Evolutionary conservation across 2,329 filamentous ascomycete species (phyloP).

Genomic region (Xylariaceae sp.): DNA sequence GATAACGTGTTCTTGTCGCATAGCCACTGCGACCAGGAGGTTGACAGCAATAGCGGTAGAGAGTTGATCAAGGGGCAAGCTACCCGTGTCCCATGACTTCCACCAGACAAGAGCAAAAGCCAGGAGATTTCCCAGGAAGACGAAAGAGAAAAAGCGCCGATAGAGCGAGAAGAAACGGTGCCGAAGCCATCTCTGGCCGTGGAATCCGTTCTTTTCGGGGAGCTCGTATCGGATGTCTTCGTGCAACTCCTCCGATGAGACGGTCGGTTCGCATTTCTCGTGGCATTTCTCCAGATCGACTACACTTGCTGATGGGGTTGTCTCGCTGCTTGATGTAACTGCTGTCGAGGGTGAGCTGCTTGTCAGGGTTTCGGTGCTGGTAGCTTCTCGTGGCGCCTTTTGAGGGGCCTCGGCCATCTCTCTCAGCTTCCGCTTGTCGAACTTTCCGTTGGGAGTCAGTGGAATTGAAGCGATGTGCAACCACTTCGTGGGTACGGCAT

Average conservation of each 20-base stretch:
- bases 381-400: constrained; percentile 15
- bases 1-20: constrained; percentile 50
- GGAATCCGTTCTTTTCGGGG: constrained; percentile 38
- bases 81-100: constrained; percentile 21
- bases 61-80: constrained; percentile 26
- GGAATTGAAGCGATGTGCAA: constrained; percentile 42
- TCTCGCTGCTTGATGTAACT: neutral
- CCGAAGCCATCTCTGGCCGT: constrained; percentile 29
- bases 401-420: constrained; percentile 27
- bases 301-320: constrained; percentile 3
- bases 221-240: constrained; percentile 25
- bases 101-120: constrained; percentile 42
- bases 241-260: constrained; percentile 11
- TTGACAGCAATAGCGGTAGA: constrained; percentile 44
- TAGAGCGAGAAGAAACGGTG: constrained; percentile 47
- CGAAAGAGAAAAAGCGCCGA: constrained; percentile 50
- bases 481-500: constrained; percentile 47
- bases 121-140: constrained; percentile 46
- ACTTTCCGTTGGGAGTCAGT: constrained; percentile 51
- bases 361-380: constrained; percentile 6
- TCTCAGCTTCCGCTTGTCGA: constrained; percentile 46
- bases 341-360: constrained; percentile 19
- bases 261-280: constrained; percentile 22
- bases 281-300: constrained; percentile 27
- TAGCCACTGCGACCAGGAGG: constrained; percentile 44